Percentiles rank a stretch among this genome's conserved stretches.
phyloP scores from a whole-genome alignment of 2,329 filamentous ascomycete species.

The Talaromyces sp. region DNA sequence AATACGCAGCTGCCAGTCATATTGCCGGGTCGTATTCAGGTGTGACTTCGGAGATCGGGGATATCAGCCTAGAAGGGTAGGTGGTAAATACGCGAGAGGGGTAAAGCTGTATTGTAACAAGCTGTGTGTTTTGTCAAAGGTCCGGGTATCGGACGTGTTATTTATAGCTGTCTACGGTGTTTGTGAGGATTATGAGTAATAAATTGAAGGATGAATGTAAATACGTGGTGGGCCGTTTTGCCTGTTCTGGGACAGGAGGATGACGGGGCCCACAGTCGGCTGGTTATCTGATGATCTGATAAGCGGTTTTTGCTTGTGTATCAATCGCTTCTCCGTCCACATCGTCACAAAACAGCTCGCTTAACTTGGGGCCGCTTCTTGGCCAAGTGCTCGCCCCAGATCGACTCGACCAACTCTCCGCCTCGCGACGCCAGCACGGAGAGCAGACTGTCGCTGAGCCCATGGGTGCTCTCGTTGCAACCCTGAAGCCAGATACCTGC shows the following conservation, averaged over 20 bases:
- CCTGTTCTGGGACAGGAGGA: not conserved
- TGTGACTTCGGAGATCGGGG: not conserved
- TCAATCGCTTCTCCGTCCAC: not conserved
- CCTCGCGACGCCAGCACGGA: slow-evolving; percentile 72
- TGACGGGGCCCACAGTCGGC: not conserved
- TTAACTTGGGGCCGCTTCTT: slow-evolving; percentile 24
- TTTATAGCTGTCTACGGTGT: not conserved
- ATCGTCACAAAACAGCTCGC: not conserved
- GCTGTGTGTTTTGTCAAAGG: too few relatives aligned
- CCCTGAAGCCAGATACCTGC: slow-evolving; percentile 90
- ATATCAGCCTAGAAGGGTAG: too few relatives aligned
- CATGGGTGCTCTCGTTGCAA: slow-evolving; percentile 88
- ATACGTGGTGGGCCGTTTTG: not conserved
- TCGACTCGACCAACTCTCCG: slow-evolving; percentile 71
- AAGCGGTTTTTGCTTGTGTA: not conserved
- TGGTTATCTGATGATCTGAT: not conserved
- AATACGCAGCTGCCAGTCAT: not conserved
- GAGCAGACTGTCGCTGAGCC: slow-evolving; percentile 76
- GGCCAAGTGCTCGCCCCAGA: slow-evolving; percentile 54
- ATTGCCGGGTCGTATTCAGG: not conserved
- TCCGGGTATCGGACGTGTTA: not conserved
- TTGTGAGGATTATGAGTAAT: not conserved
- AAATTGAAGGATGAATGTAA: not conserved
- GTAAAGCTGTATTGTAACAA: not conserved
- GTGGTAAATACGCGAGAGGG: not conserved